A percentile compares a stretch with the other conserved stretches of the same genome.
Evolutionary conservation across 73 alveolate genomes (phyloP).

Genomic region (Paramecium caudatum): DNA sequence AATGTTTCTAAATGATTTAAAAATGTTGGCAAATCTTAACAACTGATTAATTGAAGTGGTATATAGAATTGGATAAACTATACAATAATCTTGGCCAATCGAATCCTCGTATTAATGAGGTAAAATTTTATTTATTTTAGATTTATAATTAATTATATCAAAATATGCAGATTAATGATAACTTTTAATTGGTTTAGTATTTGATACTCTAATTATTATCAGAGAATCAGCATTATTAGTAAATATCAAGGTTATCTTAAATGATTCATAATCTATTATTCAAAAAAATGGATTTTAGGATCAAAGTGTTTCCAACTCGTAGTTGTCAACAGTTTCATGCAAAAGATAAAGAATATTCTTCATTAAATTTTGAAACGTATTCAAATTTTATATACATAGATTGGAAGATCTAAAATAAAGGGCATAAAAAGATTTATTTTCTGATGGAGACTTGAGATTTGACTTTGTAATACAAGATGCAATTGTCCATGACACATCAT

Average conservation of each 20-base stretch:
- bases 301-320: background rate
- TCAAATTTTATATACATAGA: background rate
- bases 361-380: slow-evolving; percentile 47
- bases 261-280: slow-evolving; percentile 40
- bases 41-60: slow-evolving; percentile 13
- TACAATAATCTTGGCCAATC: slow-evolving; percentile 13
- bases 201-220: slow-evolving; percentile 2
- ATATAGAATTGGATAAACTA: slow-evolving; percentile 31
- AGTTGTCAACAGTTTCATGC: background rate
- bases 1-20: slow-evolving; percentile 41
- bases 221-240: background rate
- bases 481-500: slow-evolving; percentile 6
- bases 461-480: slow-evolving; percentile 21
- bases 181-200: background rate
- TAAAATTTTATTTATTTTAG: background rate
- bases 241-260: background rate
- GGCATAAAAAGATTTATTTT: background rate
- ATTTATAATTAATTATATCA: slow-evolving; percentile 46
- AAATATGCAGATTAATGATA: slow-evolving; percentile 37
- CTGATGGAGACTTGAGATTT: background rate
- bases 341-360: slow-evolving; percentile 3
- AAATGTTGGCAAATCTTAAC: slow-evolving; percentile 25
- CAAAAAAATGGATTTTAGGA: slow-evolving; percentile 35
- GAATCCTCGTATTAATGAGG: background rate
- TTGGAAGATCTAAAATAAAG: slow-evolving; percentile 23